Evolutionary conservation across 352 stramenopile species (phyloP).

Genomic region (Globisporangium spiculum): DNA sequence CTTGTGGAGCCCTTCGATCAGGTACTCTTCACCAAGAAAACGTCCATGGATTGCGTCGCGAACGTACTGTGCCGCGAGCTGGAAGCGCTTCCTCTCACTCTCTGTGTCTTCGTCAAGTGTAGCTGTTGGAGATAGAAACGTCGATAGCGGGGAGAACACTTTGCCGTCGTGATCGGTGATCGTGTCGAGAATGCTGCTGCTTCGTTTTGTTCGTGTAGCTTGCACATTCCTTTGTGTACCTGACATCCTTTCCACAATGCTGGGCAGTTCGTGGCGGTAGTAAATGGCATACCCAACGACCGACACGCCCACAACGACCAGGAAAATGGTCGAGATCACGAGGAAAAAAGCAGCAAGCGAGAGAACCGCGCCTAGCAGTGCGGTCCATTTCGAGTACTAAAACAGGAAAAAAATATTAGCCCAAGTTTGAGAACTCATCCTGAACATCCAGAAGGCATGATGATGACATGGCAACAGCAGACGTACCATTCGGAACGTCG

Average conservation of each 20-base stretch:
- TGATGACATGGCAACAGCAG: background rate
- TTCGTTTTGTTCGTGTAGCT: background rate
- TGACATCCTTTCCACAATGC: slow-evolving; percentile 11
- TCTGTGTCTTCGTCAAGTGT: slow-evolving; percentile 9
- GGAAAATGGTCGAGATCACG: slow-evolving; percentile 42
- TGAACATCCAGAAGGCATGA: background rate
- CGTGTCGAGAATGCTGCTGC: slow-evolving; percentile 12
- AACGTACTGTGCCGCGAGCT: slow-evolving; percentile 47
- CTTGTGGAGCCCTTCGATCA: slow-evolving; percentile 42
- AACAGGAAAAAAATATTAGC: background rate
- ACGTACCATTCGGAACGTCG: slow-evolving; percentile 46
- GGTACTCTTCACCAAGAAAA: slow-evolving; percentile 49
- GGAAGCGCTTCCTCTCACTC: slow-evolving; percentile 23
- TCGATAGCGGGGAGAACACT: slow-evolving; percentile 2
- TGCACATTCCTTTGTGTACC: background rate
- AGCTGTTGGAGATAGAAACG: slow-evolving; percentile 8
- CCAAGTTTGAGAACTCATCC: background rate
- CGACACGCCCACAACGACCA: slow-evolving; percentile 21
- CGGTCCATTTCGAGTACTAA: slow-evolving; percentile 56
- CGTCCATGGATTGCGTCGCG: slow-evolving; percentile 42
- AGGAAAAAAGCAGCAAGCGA: slow-evolving; percentile 43
- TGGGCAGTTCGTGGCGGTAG: slow-evolving; percentile 29
- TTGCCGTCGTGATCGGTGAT: slow-evolving; percentile 7
- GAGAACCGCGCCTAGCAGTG: slow-evolving; percentile 35
- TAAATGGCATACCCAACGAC: slow-evolving; percentile 26